These are phyloP conservation scores for Peronospora farinosa DNA, from an alignment of 352 stramenopile genomes.

Conservation along the genomic window DNA sequence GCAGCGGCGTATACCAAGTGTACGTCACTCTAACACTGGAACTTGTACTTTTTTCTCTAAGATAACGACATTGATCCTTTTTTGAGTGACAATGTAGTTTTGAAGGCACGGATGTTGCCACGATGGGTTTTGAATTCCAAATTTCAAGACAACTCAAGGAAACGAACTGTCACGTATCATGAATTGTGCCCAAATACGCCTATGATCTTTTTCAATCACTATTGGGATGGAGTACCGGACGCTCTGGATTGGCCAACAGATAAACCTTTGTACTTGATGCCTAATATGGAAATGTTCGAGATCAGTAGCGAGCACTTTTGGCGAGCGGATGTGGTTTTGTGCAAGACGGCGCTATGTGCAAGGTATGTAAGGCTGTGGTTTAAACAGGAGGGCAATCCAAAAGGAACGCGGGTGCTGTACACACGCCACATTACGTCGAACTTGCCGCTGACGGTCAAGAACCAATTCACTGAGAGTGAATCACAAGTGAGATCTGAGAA, in stretches of 20 bases:
- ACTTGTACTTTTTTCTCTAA: background rate
- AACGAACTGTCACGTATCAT: constrained; percentile 35
- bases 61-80: background rate
- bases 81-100: constrained; percentile 13
- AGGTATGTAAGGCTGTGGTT: constrained; percentile 45
- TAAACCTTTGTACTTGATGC: constrained; percentile 49
- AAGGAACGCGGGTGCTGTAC: constrained; percentile 44
- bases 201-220: constrained; percentile 58
- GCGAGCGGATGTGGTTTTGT: constrained; percentile 41
- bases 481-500: constrained; percentile 16
- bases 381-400: constrained; percentile 50
- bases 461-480: constrained; percentile 14
- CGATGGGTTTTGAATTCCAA: constrained; percentile 31
- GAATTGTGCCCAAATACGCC: constrained; percentile 47
- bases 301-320: constrained; percentile 38
- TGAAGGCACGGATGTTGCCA: constrained; percentile 41
- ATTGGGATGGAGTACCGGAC: constrained; percentile 34
- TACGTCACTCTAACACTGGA: constrained; percentile 21
- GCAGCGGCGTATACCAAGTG: constrained; percentile 55
- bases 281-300: constrained; percentile 63
- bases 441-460: constrained; percentile 26
- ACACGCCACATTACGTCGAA: constrained; percentile 57
- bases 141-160: constrained; percentile 23
- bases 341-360: constrained; percentile 43
- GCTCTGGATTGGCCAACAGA: constrained; percentile 26